phyloP scores from a whole-genome alignment of 2,329 filamentous ascomycete species.

The Cladosporium sp. region DNA sequence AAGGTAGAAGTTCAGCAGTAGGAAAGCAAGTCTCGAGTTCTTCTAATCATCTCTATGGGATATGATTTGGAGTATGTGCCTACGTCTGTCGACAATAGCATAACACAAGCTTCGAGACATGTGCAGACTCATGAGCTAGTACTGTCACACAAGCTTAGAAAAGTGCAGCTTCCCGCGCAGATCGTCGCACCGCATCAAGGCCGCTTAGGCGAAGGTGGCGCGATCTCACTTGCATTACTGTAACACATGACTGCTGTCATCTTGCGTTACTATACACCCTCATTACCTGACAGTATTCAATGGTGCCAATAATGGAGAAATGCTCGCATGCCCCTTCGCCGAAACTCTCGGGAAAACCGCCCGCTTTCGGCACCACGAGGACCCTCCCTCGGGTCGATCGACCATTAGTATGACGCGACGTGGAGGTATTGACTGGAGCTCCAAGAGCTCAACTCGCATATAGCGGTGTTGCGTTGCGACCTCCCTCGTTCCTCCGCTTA shows the following conservation, averaged over 20 bases:
- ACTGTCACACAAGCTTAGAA: too few relatives aligned
- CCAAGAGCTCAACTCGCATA: neutral
- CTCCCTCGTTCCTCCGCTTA: neutral
- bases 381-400: neutral
- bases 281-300: neutral
- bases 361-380: neutral
- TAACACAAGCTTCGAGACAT: too few relatives aligned
- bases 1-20: too few relatives aligned
- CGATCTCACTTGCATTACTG: neutral
- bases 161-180: too few relatives aligned
- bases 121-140: too few relatives aligned
- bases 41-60: too few relatives aligned
- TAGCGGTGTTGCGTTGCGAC: conserved; percentile 1
- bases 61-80: too few relatives aligned
- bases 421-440: neutral
- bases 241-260: neutral
- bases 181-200: too few relatives aligned
- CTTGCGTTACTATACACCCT: neutral
- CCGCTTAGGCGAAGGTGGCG: neutral
- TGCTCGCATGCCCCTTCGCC: conserved; percentile 2
- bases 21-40: too few relatives aligned
- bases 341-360: conserved; percentile 4
- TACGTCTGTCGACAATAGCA: too few relatives aligned
- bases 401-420: neutral
- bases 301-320: neutral